phyloP scores from a whole-genome alignment of 2,329 filamentous ascomycete genomes.

The Thielaviopsis punctulata region DNA sequence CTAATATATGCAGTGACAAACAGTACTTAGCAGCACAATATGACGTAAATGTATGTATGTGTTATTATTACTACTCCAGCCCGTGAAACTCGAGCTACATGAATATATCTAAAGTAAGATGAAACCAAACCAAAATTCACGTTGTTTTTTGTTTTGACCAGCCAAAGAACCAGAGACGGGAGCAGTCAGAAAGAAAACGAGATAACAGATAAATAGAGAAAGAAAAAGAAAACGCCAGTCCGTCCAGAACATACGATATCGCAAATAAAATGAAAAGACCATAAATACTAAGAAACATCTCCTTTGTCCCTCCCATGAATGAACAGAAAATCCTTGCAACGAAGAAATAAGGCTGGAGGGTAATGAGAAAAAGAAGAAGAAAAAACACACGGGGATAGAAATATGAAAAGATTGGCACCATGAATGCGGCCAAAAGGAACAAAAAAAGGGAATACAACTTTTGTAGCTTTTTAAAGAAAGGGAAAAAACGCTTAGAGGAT shows the following conservation, averaged over 20 bases:
- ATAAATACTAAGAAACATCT: neutral
- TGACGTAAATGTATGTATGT: neutral
- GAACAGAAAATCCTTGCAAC: neutral
- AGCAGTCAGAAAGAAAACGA: neutral
- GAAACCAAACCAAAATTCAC: neutral
- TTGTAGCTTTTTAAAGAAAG: neutral
- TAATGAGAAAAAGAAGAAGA: neutral
- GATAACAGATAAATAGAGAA: neutral
- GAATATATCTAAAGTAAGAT: neutral
- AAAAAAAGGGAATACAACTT: conserved; percentile 13
- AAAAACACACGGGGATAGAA: no score
- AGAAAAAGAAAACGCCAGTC: conserved; percentile 2
- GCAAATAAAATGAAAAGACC: neutral
- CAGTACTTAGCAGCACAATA: neutral
- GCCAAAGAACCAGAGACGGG: neutral
- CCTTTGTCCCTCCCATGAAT: no score
- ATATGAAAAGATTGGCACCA: no score
- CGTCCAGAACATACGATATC: neutral
- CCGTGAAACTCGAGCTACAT: neutral
- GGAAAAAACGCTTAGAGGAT: conserved; percentile 40
- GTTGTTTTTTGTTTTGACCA: neutral
- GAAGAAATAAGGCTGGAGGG: neutral
- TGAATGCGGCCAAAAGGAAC: neutral
- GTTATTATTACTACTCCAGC: neutral
- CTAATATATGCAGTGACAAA: neutral